A percentile compares a stretch with the other conserved stretches of the same genome.
Conservation (phyloP, 495 filamentous ascomycete genomes). For the Penicillium ucsense region DNA sequence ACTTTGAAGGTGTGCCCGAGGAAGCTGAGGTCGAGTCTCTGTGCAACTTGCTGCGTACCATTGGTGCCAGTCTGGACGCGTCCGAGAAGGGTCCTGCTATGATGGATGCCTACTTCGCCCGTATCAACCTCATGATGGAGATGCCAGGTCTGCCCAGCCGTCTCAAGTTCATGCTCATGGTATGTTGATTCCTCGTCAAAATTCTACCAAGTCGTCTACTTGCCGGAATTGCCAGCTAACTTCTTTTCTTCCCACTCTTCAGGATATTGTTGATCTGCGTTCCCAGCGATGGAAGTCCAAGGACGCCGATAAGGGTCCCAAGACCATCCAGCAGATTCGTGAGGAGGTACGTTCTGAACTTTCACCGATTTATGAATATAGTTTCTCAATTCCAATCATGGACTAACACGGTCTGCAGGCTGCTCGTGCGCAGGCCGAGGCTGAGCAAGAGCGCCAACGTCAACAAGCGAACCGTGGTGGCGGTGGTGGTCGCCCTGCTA, state of each 20-base stretch:
- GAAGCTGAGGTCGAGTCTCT: slow-evolving; percentile 94
- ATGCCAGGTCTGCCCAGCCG: slow-evolving; percentile 73
- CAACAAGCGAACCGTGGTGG: slow-evolving; percentile 44
- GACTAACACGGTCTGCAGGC: slow-evolving; percentile 38
- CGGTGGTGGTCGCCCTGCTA: slow-evolving; percentile 45
- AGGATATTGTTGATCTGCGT: slow-evolving; percentile 82
- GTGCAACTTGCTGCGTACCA: slow-evolving; percentile 82
- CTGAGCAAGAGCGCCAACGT: slow-evolving; percentile 43
- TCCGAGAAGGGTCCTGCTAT: slow-evolving; percentile 70
- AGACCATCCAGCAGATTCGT: slow-evolving; percentile 87
- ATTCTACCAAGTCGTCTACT: neutral
- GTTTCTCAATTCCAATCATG: slow-evolving; percentile 6
- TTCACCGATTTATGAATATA: neutral
- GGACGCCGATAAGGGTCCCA: slow-evolving; percentile 81
- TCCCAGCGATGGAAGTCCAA: slow-evolving; percentile 68
- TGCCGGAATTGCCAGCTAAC: neutral
- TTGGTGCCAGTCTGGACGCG: slow-evolving; percentile 73
- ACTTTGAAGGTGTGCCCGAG: slow-evolving; percentile 88
- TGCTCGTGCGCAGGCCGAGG: slow-evolving; percentile 53
- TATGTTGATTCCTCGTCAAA: slow-evolving; percentile 17
- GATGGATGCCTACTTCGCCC: slow-evolving; percentile 90
- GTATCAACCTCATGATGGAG: slow-evolving; percentile 72
- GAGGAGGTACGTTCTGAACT: slow-evolving; percentile 52
- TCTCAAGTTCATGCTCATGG: slow-evolving; percentile 89
- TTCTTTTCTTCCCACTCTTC: neutral